Evolutionary conservation across 345 rosid species (phyloP).

Genomic region (Euphorbia pulcherrima): DNA sequence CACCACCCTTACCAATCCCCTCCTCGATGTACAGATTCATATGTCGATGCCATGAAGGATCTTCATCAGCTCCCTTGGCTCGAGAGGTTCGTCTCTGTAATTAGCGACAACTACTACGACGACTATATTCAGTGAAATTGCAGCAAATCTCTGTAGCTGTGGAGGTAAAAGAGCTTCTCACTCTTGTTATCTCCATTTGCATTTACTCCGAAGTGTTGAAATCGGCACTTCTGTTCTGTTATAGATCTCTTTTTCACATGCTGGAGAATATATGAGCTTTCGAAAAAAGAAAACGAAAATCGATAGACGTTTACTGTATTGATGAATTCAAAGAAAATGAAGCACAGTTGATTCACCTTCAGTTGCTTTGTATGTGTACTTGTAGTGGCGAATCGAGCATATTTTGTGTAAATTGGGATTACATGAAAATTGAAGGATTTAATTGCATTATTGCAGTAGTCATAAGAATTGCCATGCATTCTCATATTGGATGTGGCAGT

Average conservation of each 20-base stretch:
- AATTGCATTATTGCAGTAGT: no score
- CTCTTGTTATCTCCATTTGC: slow-evolving; percentile 32
- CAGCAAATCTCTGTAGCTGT: slow-evolving; percentile 5
- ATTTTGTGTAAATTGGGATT: no score
- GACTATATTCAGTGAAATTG: slow-evolving; percentile 58
- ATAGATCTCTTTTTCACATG: slow-evolving; percentile 15
- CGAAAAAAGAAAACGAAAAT: slow-evolving; percentile 9
- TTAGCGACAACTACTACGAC: slow-evolving; percentile 87
- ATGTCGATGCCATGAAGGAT: slow-evolving; percentile 88
- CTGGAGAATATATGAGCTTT: slow-evolving; percentile 8
- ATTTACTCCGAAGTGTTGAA: slow-evolving; percentile 21
- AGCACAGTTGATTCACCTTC: slow-evolving; percentile 11
- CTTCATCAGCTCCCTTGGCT: slow-evolving; percentile 98
- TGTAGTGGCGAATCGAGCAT: no score
- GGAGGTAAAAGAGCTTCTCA: slow-evolving; percentile 42
- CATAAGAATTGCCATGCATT: no score
- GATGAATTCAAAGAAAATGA: slow-evolving; percentile 23
- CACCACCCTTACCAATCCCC: slow-evolving; percentile 86
- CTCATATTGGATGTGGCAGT: no score
- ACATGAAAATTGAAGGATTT: no score
- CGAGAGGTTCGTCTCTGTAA: slow-evolving; percentile 92
- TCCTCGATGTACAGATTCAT: slow-evolving; percentile 81
- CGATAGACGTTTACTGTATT: slow-evolving; percentile 10
- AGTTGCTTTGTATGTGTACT: neutral
- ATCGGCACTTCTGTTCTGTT: slow-evolving; percentile 4